A percentile compares a stretch with the other conserved stretches of the same genome.
phyloP scores from a whole-genome alignment of 129 eudicot genomes.

The Lonicera japonica region DNA sequence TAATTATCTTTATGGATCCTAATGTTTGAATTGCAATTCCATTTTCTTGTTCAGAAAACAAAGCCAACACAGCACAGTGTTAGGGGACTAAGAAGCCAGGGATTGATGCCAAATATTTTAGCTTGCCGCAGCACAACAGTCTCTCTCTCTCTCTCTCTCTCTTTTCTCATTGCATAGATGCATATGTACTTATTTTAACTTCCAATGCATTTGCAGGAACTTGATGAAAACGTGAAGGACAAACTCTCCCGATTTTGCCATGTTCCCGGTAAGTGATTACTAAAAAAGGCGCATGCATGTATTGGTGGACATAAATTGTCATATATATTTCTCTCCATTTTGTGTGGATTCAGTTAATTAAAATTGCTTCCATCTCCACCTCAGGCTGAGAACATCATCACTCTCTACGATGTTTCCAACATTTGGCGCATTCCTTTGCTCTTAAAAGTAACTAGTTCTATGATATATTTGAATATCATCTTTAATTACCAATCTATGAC shows the following conservation, averaged over 20 bases:
- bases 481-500: not conserved
- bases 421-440: constrained; percentile 93
- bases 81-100: constrained; percentile 81
- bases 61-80: constrained; percentile 99
- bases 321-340: not conserved
- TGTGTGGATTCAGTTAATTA: not conserved
- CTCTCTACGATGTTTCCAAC: constrained; percentile 82
- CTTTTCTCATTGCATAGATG: not conserved
- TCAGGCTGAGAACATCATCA: constrained; percentile 69
- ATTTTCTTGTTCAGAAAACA: constrained; percentile 62
- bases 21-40: not conserved
- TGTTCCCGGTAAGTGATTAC: constrained; percentile 78
- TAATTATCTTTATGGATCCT: not conserved
- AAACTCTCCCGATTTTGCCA: constrained; percentile 95
- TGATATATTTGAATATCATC: not conserved
- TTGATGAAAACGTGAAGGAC: constrained; percentile 71
- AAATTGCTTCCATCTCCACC: not conserved
- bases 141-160: constrained; percentile 10
- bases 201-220: constrained; percentile 45
- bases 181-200: not conserved
- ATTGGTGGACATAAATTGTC: not conserved
- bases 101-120: constrained; percentile 66
- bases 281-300: not conserved
- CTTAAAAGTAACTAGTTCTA: constrained; percentile 43
- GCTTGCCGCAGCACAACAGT: constrained; percentile 97